Conservation (phyloP, 2,329 filamentous ascomycete species). For the Xylariaceae sp. region DNA sequence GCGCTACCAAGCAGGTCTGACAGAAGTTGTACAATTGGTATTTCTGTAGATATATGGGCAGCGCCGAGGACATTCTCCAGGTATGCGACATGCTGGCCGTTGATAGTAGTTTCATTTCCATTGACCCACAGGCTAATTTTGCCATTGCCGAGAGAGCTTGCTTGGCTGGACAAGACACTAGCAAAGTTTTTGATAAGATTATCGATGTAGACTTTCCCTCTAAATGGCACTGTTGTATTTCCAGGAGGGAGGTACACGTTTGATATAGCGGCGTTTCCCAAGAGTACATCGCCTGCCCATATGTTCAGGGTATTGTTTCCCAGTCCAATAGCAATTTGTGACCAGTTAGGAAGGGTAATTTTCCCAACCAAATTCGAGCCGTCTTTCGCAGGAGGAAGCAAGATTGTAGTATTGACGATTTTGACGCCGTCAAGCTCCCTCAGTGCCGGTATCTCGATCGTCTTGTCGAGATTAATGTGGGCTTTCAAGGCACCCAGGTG, state of each 20-base stretch:
- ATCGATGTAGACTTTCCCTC: conserved; percentile 33
- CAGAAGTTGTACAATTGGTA: conserved; percentile 33
- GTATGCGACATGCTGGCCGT: conserved; percentile 38
- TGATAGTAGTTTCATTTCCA: conserved; percentile 37
- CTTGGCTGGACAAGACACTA: conserved; percentile 31
- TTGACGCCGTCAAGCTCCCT: conserved; percentile 28
- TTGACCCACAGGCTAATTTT: conserved; percentile 34
- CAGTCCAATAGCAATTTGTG: conserved; percentile 22
- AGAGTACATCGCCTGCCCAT: conserved; percentile 30
- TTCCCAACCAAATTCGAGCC: conserved; percentile 32
- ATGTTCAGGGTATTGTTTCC: conserved; percentile 43
- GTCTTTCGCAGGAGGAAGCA: conserved; percentile 27
- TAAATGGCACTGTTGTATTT: conserved; percentile 38
- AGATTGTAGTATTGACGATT: conserved; percentile 14
- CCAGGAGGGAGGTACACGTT: conserved; percentile 38
- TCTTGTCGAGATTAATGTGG: conserved; percentile 39
- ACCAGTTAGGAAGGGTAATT: conserved; percentile 30
- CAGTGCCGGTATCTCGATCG: conserved; percentile 35
- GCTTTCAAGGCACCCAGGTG: conserved; percentile 43
- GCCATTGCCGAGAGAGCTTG: conserved; percentile 31
- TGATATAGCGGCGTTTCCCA: conserved; percentile 33
- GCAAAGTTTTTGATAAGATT: conserved; percentile 32
- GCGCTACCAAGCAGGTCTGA: conserved; percentile 22
- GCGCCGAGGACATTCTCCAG: conserved; percentile 37
- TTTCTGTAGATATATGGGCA: conserved; percentile 26